Evolutionary conservation across 1,284 basidiomycete species (phyloP).

Genomic region (Rhodotorula sp.): DNA sequence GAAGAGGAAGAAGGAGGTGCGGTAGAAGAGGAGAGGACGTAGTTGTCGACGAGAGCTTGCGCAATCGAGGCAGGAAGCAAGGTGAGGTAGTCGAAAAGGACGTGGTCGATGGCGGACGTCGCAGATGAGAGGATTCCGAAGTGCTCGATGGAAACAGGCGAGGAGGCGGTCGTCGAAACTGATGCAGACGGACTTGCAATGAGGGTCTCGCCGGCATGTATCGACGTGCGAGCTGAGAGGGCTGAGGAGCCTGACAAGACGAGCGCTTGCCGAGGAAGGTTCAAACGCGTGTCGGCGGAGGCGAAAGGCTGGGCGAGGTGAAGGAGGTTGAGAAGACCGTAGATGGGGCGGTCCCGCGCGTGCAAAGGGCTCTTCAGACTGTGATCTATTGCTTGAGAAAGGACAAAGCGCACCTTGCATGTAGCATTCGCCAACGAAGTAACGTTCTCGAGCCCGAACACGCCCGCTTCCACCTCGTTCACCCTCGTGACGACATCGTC

Average conservation of each 20-base stretch:
- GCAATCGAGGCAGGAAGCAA: conserved; percentile 4
- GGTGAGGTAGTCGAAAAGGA: conserved; percentile 30
- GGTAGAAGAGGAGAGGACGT: conserved; percentile 12
- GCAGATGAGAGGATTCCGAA: conserved; percentile 19
- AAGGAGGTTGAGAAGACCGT: conserved; percentile 34
- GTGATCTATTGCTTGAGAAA: rapidly evolving
- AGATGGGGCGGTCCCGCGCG: conserved; percentile 22
- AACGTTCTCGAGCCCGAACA: conserved; percentile 17
- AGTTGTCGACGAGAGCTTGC: conserved; percentile 12
- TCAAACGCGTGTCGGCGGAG: conserved; percentile 3
- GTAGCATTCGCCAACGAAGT: neutral
- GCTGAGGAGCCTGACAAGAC: conserved; percentile 4
- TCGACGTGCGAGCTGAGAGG: conserved; percentile 14
- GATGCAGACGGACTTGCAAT: neutral
- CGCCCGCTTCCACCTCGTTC: conserved; percentile 20
- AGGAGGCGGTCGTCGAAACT: neutral
- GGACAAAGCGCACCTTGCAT: conserved; percentile 3
- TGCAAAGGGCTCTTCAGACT: neutral
- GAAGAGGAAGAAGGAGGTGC: conserved; percentile 1
- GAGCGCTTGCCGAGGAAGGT: conserved; percentile 17
- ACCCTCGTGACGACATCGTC: neutral
- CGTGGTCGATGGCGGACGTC: conserved; percentile 20
- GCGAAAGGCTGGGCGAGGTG: conserved; percentile 20
- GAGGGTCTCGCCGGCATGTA: conserved; percentile 27
- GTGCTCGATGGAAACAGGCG: conserved; percentile 9